A percentile compares a stretch with the other conserved stretches of the same genome.
Evolutionary conservation across 306 rosid species (phyloP).

Genomic region (Vigna nakashimae): DNA sequence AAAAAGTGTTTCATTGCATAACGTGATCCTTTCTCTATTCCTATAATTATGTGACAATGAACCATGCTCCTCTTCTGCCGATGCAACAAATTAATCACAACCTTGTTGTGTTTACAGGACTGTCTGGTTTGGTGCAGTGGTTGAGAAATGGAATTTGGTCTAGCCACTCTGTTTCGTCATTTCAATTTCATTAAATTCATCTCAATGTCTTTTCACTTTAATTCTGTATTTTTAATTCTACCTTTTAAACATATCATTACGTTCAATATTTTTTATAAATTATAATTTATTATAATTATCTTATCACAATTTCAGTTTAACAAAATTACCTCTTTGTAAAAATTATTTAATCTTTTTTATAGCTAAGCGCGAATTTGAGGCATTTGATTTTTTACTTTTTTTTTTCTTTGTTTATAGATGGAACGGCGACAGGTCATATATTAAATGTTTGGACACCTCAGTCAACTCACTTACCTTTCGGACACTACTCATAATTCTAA

Average conservation of each 20-base stretch:
- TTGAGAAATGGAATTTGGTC: background rate
- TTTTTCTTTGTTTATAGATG: background rate
- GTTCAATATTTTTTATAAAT: too few species aligned
- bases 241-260: too few species aligned
- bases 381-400: background rate
- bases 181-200: background rate
- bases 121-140: background rate
- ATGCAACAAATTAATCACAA: background rate
- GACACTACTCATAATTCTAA: background rate
- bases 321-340: too few species aligned
- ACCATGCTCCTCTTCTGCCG: background rate
- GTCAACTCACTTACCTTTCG: background rate
- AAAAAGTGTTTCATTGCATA: background rate
- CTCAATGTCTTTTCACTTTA: too few species aligned
- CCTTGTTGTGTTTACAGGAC: background rate
- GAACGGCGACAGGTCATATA: background rate
- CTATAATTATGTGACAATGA: background rate
- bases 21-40: background rate
- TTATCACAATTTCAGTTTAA: too few species aligned
- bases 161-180: background rate
- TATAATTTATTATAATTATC: too few species aligned
- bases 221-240: too few species aligned
- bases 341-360: background rate
- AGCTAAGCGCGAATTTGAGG: background rate
- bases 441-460: background rate